phyloP scores from a whole-genome alignment of 73 alveolate genomes.

The Uronychia setigera region DNA sequence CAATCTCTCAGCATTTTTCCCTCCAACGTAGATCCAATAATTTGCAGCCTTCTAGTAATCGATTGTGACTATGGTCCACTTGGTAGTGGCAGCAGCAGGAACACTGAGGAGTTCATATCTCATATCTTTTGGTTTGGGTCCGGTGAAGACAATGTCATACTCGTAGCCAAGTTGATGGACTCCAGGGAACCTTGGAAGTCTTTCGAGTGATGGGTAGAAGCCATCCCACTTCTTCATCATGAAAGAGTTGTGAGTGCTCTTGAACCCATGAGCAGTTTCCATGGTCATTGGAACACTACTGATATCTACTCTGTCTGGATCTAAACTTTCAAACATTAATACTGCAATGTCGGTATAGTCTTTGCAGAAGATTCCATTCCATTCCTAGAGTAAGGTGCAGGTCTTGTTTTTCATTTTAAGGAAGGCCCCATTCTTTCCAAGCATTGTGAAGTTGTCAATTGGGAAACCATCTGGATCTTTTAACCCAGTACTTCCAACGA shows the following conservation, averaged over 20 bases:
- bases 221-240: slow-evolving; percentile 55
- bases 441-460: neutral
- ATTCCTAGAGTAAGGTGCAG: neutral
- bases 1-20: no score
- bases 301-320: neutral
- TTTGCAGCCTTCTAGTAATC: no score
- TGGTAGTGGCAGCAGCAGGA: no score
- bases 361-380: slow-evolving; percentile 11
- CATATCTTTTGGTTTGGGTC: no score
- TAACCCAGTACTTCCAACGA: neutral
- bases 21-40: no score
- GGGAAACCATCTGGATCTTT: neutral
- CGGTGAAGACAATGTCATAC: no score
- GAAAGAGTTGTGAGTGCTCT: slow-evolving; percentile 11
- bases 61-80: no score
- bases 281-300: neutral
- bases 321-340: slow-evolving; percentile 17
- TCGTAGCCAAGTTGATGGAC: no score
- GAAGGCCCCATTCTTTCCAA: no score
- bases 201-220: slow-evolving; percentile 37
- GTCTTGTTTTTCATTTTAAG: no score
- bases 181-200: slow-evolving; percentile 55
- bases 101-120: no score
- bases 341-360: neutral
- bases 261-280: neutral